Percentiles rank a stretch among this genome's conserved stretches.
phyloP scores from a whole-genome alignment of 2,329 filamentous ascomycete species.

The Neofusicoccum sp. region DNA sequence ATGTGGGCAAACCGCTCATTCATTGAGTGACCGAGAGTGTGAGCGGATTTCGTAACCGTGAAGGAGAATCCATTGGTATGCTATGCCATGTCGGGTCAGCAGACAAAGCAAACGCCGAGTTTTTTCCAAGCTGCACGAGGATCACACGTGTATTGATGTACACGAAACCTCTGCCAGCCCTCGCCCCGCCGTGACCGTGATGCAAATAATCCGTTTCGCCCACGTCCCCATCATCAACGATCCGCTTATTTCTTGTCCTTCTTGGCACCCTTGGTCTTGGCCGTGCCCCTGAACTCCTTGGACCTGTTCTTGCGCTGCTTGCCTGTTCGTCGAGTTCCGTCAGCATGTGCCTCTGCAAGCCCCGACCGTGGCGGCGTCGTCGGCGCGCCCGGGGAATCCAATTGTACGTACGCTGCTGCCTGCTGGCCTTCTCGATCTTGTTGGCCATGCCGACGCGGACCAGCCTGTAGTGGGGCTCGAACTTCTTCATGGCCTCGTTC shows the following conservation, averaged over 20 bases:
- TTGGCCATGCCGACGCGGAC: constrained; percentile 86
- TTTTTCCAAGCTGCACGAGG: constrained; percentile 16
- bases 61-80: constrained; percentile 20
- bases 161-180: constrained; percentile 10
- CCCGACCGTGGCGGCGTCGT: not conserved
- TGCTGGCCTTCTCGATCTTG: constrained; percentile 96
- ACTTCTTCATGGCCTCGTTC: constrained; percentile 98
- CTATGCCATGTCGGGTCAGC: constrained; percentile 18
- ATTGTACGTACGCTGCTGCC: constrained; percentile 91
- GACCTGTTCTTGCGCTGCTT: constrained; percentile 99
- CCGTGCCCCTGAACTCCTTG: constrained; percentile 97
- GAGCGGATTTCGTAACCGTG: constrained; percentile 15
- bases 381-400: not conserved
- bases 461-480: constrained; percentile 97
- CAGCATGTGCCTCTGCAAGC: constrained; percentile 24
- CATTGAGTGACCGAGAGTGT: not conserved
- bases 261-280: constrained; percentile 95
- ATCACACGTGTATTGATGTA: constrained; percentile 10
- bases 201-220: constrained; percentile 19
- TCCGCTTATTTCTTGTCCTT: constrained; percentile 72
- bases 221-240: constrained; percentile 11
- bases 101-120: constrained; percentile 18
- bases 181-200: constrained; percentile 18
- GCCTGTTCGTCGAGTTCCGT: constrained; percentile 59
- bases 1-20: constrained; percentile 1